Base-by-base conservation (phyloP, 352 stramenopile species). In the Phytophthora foliorum region DNA sequence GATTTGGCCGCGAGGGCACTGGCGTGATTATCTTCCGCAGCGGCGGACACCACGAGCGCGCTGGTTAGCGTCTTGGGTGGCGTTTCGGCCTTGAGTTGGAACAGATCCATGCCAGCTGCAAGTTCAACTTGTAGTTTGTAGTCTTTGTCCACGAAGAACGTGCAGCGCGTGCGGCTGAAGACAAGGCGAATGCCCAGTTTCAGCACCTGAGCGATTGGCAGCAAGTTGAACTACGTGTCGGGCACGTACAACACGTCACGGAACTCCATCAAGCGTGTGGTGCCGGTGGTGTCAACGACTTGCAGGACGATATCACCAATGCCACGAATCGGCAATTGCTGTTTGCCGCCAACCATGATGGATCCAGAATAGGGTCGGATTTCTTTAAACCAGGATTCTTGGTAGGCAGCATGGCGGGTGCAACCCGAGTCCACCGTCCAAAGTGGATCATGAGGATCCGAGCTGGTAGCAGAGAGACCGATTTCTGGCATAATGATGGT, bases 341-440 rank as follows among this genome's bases (percentile, higher is more conserved):
- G 2, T 1, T 66, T 66, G 7, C 59, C 52, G 4, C 59, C 48
- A n/a, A 69, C 66, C 45, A 58, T 70, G 32, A 63, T 70, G 3
- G 39, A 0, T 16, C 49, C 53, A 3, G 32, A 39, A 21, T 44
- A 50, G 0, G 31, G 48, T 3, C n/a, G 6, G 16, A 67, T 62
- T 9, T 61, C 31, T 10, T n/a, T 42, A 24, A 75, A 70, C 60
- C 59, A 75, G 2, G 17, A 17, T 13, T 53, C 32, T 7, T 38
- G 50, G 13, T 52, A 55, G 6, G 31, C 22, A 11, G 36, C 31
- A 24, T 56, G 48, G 25, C 29, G 46, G 19, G 53, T 69, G n/a
- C n/a, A n/a, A n/a, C n/a, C n/a, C n/a, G n/a, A 66, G 39, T 75
- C 67, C 11, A 63, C 57, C 2, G 55, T 69, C 58, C 65, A 64